Conservation (phyloP, 768 basidiomycete species). For the Tremella fuciformis region DNA sequence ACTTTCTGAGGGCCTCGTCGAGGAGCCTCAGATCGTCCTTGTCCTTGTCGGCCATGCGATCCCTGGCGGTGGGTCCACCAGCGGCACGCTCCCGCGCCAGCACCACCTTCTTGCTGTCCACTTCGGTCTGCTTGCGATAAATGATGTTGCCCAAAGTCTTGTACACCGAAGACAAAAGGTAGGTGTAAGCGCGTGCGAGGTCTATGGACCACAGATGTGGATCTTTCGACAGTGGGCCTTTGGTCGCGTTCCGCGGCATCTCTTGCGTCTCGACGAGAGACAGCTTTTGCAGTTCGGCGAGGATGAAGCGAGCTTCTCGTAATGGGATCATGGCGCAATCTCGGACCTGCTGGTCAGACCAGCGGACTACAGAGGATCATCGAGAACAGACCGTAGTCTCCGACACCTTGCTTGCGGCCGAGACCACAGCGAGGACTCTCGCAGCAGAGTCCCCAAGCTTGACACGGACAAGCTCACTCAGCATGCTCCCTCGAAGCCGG, state of each 20-base stretch:
- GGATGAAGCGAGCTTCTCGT: conserved; percentile 76
- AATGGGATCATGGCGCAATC: conserved; percentile 89
- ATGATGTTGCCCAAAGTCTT: conserved; percentile 87
- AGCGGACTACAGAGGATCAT: neutral
- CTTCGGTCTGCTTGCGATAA: conserved; percentile 68
- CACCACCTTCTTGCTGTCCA: conserved; percentile 69
- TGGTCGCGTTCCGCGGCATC: conserved; percentile 83
- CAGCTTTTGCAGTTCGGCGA: conserved; percentile 74
- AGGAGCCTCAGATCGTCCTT: conserved; percentile 69
- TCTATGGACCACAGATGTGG: conserved; percentile 83
- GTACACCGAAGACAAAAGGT: conserved; percentile 73
- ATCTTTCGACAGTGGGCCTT: conserved; percentile 62
- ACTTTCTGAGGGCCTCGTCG: conserved; percentile 69
- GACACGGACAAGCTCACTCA: conserved; percentile 61
- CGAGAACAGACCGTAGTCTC: conserved; percentile 74
- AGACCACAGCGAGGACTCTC: conserved; percentile 71
- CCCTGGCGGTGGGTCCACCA: conserved; percentile 68
- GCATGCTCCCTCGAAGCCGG: conserved; percentile 65
- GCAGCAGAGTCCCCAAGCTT: conserved; percentile 79
- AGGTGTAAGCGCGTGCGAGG: conserved; percentile 72
- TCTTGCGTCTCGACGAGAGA: conserved; percentile 87
- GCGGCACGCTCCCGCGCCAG: conserved; percentile 78
- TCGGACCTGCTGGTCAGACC: conserved; percentile 63
- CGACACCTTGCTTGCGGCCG: conserved; percentile 84
- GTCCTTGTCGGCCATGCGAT: conserved; percentile 69